phyloP scores from a whole-genome alignment of 2,329 filamentous ascomycete genomes.

The Pyrenophora tritici-repentis region DNA sequence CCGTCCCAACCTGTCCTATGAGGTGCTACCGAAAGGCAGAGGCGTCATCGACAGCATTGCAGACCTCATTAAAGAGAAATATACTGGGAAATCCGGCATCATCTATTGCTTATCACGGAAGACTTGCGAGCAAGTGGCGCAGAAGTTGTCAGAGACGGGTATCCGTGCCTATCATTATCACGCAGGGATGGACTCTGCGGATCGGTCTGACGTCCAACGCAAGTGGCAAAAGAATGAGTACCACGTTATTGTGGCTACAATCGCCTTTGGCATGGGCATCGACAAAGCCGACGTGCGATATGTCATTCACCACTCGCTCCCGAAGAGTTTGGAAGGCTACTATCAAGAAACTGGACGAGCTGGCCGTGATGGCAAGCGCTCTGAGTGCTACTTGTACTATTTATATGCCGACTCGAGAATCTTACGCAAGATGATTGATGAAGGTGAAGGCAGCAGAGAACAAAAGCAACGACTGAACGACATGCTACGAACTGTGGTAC shows the following conservation, averaged over 20 bases:
- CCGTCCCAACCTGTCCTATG: constrained; percentile 89
- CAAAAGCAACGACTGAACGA: constrained; percentile 83
- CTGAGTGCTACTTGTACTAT: constrained; percentile 90
- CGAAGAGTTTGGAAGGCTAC: constrained; percentile 95
- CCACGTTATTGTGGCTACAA: constrained; percentile 95
- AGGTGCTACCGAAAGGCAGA: constrained; percentile 74
- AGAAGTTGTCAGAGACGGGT: constrained; percentile 65
- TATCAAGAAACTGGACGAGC: constrained; percentile 98
- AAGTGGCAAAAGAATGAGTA: constrained; percentile 79
- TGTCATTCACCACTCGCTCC: constrained; percentile 89
- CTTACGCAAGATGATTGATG: constrained; percentile 79
- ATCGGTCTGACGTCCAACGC: constrained; percentile 74
- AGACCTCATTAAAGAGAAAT: constrained; percentile 71
- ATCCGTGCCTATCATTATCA: constrained; percentile 87
- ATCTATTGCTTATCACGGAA: constrained; percentile 90
- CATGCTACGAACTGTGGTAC: constrained; percentile 83
- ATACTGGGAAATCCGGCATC: constrained; percentile 78
- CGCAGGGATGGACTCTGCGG: constrained; percentile 70
- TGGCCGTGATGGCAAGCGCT: constrained; percentile 84
- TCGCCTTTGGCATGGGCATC: constrained; percentile 99
- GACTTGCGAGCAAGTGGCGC: constrained; percentile 78
- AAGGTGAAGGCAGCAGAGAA: constrained; percentile 74
- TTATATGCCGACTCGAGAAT: constrained; percentile 75
- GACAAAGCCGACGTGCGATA: constrained; percentile 97
- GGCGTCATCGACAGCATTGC: constrained; percentile 61